These are phyloP conservation scores for Arachnopeziza araneosa DNA, from an alignment of 2,329 filamentous ascomycete genomes.

Conservation along the genomic window DNA sequence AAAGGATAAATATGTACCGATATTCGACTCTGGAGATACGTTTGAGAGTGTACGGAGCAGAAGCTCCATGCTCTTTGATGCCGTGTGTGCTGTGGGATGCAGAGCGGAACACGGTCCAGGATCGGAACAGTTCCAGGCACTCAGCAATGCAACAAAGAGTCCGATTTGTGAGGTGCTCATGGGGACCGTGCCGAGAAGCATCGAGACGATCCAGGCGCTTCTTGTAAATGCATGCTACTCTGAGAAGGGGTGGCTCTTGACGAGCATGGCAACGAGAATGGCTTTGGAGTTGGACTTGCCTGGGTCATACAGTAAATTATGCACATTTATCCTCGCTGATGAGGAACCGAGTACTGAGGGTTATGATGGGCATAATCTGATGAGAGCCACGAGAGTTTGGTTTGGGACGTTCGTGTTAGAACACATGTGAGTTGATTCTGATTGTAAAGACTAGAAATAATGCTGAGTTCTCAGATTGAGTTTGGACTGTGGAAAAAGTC, in stretches of 20 bases:
- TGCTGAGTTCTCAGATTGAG: conserved; percentile 28
- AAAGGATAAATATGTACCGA: conserved; percentile 40
- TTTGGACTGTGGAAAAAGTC: conserved; percentile 36
- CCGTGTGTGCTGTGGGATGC: conserved; percentile 47
- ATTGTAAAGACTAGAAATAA: not conserved
- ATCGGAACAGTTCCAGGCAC: conserved; percentile 36
- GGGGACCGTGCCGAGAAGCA: conserved; percentile 32
- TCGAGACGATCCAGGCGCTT: conserved; percentile 48
- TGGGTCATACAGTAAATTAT: conserved; percentile 30
- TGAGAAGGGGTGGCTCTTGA: conserved; percentile 44
- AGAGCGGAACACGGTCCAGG: conserved; percentile 32
- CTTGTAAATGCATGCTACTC: conserved; percentile 47
- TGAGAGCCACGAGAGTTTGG: conserved; percentile 43
- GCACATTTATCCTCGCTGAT: conserved; percentile 12
- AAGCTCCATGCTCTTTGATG: conserved; percentile 45
- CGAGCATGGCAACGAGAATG: conserved; percentile 45
- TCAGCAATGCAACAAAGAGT: conserved; percentile 39
- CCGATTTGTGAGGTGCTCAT: conserved; percentile 42
- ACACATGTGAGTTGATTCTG: conserved; percentile 35
- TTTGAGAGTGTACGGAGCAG: conserved; percentile 40
- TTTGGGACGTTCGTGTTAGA: conserved; percentile 48
- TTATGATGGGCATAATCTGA: conserved; percentile 30
- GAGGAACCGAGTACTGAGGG: conserved; percentile 13
- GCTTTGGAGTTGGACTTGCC: conserved; percentile 43
- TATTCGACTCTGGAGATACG: conserved; percentile 42